phyloP scores from a whole-genome alignment of 2,329 filamentous ascomycete species.

The Fusarium guadeloupense region DNA sequence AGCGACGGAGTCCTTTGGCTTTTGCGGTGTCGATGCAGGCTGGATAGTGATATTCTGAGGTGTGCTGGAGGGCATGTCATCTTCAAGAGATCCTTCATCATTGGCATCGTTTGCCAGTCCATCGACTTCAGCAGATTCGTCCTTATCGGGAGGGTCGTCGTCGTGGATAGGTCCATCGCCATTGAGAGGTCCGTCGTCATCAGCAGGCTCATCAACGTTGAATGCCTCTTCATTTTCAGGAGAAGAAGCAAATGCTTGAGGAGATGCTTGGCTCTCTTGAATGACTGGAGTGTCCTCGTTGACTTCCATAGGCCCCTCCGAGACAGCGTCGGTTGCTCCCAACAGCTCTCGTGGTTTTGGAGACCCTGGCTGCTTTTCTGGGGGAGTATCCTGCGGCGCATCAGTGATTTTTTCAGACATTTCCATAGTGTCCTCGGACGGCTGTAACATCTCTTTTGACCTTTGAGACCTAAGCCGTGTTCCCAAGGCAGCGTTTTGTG shows the following conservation, averaged over 20 bases:
- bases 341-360: background rate
- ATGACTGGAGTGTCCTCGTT: background rate
- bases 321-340: background rate
- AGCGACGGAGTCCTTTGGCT: background rate
- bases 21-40: constrained; percentile 9
- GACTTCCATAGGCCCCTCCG: background rate
- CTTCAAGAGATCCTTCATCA: background rate
- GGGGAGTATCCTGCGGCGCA: background rate
- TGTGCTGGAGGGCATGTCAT: background rate
- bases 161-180: background rate
- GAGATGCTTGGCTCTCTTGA: background rate
- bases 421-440: background rate
- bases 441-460: constrained; percentile 1
- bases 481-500: background rate
- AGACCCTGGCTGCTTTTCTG: background rate
- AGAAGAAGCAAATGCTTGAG: background rate
- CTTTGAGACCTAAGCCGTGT: background rate
- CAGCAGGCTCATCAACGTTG: background rate
- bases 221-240: background rate
- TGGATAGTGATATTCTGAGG: background rate
- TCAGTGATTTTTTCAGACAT: background rate
- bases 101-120: too few relatives aligned
- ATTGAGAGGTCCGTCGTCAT: background rate
- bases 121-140: too few relatives aligned
- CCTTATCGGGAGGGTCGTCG: background rate